Percentiles rank a stretch among this genome's conserved stretches.
phyloP scores from a whole-genome alignment of 768 basidiomycete genomes.

The Kwoniella dejecticola region DNA sequence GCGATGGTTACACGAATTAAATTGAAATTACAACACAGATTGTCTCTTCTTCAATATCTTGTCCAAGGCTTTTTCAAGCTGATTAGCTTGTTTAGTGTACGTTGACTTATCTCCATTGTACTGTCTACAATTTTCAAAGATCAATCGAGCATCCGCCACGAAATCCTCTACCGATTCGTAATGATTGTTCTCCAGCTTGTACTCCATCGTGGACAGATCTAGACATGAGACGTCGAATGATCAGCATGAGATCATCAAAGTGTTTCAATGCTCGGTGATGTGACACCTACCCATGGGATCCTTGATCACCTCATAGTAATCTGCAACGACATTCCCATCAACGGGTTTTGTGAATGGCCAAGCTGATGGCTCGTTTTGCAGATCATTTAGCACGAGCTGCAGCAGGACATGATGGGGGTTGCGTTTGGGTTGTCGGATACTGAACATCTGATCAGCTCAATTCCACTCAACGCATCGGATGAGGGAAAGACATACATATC shows the following conservation, averaged over 20 bases:
- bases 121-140: constrained; percentile 83
- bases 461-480: neutral
- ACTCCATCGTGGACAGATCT: constrained; percentile 86
- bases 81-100: constrained; percentile 81
- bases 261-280: no score
- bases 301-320: constrained; percentile 87
- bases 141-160: constrained; percentile 73
- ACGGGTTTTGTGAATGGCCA: constrained; percentile 91
- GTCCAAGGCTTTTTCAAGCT: constrained; percentile 73
- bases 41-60: constrained; percentile 55
- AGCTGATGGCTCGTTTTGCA: constrained; percentile 73
- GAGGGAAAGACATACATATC: constrained; percentile 62
- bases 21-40: constrained; percentile 19
- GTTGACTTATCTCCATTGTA: constrained; percentile 77
- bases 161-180: constrained; percentile 76
- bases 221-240: neutral
- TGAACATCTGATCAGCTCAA: constrained; percentile 18
- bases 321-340: constrained; percentile 71
- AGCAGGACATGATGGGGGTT: constrained; percentile 66
- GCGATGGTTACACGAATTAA: no score
- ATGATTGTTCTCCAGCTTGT: constrained; percentile 84
- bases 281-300: constrained; percentile 81
- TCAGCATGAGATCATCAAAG: neutral
- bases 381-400: constrained; percentile 74
- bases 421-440: constrained; percentile 58